Base-by-base conservation (phyloP, 2,329 filamentous ascomycete species). In the Pseudopyrenochaeta lycopersici region DNA sequence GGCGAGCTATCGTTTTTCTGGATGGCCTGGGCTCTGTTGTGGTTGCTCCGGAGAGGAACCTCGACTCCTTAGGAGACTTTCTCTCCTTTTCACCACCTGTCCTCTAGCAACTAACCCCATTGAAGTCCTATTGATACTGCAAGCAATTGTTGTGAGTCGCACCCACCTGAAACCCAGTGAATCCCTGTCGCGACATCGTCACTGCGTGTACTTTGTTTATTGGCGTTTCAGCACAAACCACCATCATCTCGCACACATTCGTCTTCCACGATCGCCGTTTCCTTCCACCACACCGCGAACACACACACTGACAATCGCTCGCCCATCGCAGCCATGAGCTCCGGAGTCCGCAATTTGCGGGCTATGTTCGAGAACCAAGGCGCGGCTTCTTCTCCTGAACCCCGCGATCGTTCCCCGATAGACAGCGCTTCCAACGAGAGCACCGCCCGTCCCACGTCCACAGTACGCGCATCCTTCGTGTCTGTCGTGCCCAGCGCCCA, bases 391-490 rank as follows among this genome's bases (percentile, higher is more conserved):
- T 72, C 74, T 65, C 73, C 77, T 67, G 74, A 78, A 59, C 68
- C 75, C 60, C 77, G 79, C 63, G 78, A 78, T 49, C 76, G 78
- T 56, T 80, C 78, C 40, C 76, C 75, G 55, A 71, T 70, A 59
- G 75, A 70, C 62, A 68, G 67, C 49, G 62, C 61, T 49, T 52
- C 67, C 46, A 56, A 66, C 54, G 70, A 71, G 58, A 57, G 61
- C 54, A 54, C 55, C 50, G 70, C 63, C 60, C 73, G 73, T 47
- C 76, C 77, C 3, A 73, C 72, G 27, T 78, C 78, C 62, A 81
- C 76, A 63, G 71, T 81, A 46, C 74, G 79, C 60, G 77, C 80
- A 48, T 81, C 78, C 58, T 82, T 82, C 67, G 77, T 82, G 14
- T 70, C 79, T 12, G 79, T 82, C 58, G 78, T 77, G 53, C 68